Percentiles rank a stretch among this genome's conserved stretches.
Evolutionary conservation across 306 rosid genomes (phyloP).

Genomic region (Begonia loranthoides): DNA sequence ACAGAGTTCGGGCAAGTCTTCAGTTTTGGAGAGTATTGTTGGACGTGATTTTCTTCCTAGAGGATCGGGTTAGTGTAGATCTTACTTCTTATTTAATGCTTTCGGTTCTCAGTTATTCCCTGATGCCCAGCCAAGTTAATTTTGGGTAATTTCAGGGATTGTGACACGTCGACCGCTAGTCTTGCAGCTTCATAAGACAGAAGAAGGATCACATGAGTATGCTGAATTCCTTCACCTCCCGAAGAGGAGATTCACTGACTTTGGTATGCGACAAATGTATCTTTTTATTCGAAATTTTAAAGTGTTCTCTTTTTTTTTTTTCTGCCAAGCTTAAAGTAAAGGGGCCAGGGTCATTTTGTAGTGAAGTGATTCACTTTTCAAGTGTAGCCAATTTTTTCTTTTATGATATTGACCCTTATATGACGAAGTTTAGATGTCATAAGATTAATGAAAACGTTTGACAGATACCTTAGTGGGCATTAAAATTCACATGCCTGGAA

Average conservation of each 20-base stretch:
- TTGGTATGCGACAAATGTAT: conserved; percentile 23
- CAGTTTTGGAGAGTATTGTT: conserved; percentile 87
- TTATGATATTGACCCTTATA: too few species aligned
- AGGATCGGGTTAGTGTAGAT: conserved; percentile 57
- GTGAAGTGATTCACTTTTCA: too few species aligned
- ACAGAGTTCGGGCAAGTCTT: conserved; percentile 98
- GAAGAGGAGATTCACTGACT: conserved; percentile 61
- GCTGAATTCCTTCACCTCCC: conserved; percentile 95
- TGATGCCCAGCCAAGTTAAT: neutral
- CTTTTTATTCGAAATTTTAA: neutral
- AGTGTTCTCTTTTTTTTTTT: too few species aligned
- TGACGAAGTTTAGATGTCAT: too few species aligned
- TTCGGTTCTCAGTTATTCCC: neutral
- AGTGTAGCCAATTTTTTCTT: too few species aligned
- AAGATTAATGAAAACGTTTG: too few species aligned
- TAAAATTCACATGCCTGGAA: too few species aligned
- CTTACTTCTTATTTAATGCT: neutral
- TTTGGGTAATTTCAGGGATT: conserved; percentile 44
- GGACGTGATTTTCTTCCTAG: conserved; percentile 97
- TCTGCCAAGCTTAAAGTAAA: too few species aligned
- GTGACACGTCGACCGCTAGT: conserved; percentile 95
- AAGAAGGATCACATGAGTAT: conserved; percentile 51
- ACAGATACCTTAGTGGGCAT: too few species aligned
- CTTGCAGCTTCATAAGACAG: conserved; percentile 89
- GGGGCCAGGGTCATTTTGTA: too few species aligned